A percentile compares a stretch with the other conserved stretches of the same genome.
phyloP scores from a whole-genome alignment of 495 filamentous ascomycete species.

The Lepraria neglecta region DNA sequence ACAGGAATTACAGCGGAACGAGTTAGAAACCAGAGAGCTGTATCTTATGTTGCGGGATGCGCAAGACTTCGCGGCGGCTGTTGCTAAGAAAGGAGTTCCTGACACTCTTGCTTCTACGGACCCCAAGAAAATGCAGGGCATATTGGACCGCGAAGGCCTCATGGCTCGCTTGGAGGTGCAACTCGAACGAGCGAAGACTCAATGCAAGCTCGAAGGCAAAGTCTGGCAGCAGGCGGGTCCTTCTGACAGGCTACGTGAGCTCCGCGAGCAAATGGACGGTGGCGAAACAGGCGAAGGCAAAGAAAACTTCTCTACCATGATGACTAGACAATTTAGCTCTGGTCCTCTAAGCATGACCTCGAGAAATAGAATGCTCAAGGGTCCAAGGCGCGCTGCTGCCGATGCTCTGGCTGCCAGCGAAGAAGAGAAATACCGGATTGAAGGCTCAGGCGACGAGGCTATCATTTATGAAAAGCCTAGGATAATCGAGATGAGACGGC shows the following conservation, averaged over 20 bases:
- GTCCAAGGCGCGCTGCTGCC: slow-evolving; percentile 42
- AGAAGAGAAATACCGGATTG: slow-evolving; percentile 36
- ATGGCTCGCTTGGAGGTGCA: slow-evolving; percentile 92
- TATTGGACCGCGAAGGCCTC: slow-evolving; percentile 82
- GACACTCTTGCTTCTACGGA: slow-evolving; percentile 52
- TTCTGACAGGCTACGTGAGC: slow-evolving; percentile 82
- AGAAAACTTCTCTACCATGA: slow-evolving; percentile 47
- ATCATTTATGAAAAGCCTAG: slow-evolving; percentile 60
- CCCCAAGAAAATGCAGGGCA: slow-evolving; percentile 79
- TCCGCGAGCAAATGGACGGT: slow-evolving; percentile 92
- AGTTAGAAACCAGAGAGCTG: slow-evolving; percentile 89
- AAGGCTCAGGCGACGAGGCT: slow-evolving; percentile 44
- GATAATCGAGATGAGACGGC: slow-evolving; percentile 61
- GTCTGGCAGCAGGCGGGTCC: slow-evolving; percentile 85
- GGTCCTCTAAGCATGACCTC: slow-evolving; percentile 62
- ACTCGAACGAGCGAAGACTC: slow-evolving; percentile 92
- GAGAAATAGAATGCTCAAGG: slow-evolving; percentile 54
- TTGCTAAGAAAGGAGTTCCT: slow-evolving; percentile 64
- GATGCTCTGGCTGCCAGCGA: slow-evolving; percentile 39
- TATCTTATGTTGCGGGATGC: slow-evolving; percentile 98
- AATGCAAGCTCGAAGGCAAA: slow-evolving; percentile 94
- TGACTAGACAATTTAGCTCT: slow-evolving; percentile 43
- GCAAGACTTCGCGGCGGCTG: slow-evolving; percentile 86
- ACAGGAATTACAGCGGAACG: slow-evolving; percentile 89
- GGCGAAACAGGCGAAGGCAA: slow-evolving; percentile 37